These are phyloP conservation scores for Botrytis tulipae DNA, from an alignment of 2,329 filamentous ascomycete genomes.

Conservation along the genomic window DNA sequence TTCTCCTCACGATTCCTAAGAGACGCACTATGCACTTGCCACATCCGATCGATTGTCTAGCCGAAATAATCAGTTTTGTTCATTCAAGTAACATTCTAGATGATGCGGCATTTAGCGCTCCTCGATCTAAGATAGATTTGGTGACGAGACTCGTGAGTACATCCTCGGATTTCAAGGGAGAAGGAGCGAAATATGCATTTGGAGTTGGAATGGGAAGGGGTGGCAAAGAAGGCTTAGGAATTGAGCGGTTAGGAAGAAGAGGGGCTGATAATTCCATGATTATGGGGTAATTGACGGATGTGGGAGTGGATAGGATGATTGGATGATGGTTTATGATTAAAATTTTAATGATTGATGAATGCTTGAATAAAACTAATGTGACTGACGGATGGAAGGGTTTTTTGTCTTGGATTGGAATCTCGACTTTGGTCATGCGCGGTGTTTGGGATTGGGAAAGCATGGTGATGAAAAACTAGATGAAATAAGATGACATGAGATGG, in stretches of 20 bases:
- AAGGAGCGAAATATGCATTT: conserved; percentile 32
- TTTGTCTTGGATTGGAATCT: background rate
- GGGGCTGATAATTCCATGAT: conserved; percentile 14
- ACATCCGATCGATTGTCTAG: conserved; percentile 69
- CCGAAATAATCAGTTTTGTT: conserved; percentile 75
- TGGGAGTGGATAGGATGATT: background rate
- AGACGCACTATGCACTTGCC: conserved; percentile 65
- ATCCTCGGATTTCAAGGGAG: conserved; percentile 18
- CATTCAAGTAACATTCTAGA: conserved; percentile 68
- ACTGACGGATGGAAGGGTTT: background rate
- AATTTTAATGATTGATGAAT: conserved; percentile 17
- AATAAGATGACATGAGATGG: background rate
- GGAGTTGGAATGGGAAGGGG: conserved; percentile 33
- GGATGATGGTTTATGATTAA: background rate
- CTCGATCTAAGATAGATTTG: conserved; percentile 66
- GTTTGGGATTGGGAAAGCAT: background rate
- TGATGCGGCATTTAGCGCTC: conserved; percentile 71
- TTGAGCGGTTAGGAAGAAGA: conserved; percentile 35
- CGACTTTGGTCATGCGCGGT: background rate
- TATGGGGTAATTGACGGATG: background rate
- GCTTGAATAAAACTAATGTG: conserved; percentile 2
- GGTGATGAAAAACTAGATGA: background rate
- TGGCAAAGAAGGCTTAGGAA: conserved; percentile 34
- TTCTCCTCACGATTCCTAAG: conserved; percentile 61
- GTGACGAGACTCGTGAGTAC: conserved; percentile 57